These are phyloP conservation scores for Kluyveromyces siamensis DNA, from an alignment of 805 yeast genomes.

Conservation along the genomic window DNA sequence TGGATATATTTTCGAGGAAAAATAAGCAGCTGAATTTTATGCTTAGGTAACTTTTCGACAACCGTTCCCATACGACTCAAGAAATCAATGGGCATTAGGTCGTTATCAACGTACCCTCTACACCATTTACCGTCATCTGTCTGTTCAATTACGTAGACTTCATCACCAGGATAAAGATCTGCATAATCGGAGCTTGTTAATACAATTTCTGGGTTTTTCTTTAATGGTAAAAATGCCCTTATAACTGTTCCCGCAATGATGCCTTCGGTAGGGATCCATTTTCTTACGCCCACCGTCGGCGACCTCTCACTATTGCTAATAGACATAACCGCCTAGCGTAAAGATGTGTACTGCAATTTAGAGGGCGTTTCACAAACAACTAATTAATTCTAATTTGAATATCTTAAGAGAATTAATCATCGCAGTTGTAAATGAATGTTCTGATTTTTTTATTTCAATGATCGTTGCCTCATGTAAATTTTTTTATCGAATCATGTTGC, in stretches of 20 bases:
- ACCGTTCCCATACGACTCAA: conserved; percentile 44
- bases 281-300: not conserved
- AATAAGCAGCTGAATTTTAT: conserved; percentile 43
- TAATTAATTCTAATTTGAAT: no score
- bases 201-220: conserved; percentile 28
- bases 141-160: conserved; percentile 63
- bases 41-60: conserved; percentile 54
- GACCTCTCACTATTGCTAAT: not conserved
- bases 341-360: no score
- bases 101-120: conserved; percentile 61
- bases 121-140: conserved; percentile 54
- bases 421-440: no score
- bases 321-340: not conserved
- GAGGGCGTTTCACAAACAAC: no score
- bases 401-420: no score
- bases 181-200: conserved; percentile 31
- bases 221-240: conserved; percentile 39
- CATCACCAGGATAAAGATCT: conserved; percentile 69
- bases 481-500: no score
- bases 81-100: conserved; percentile 65
- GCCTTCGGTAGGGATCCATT: conserved; percentile 43
- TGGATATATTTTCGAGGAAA: conserved; percentile 52
- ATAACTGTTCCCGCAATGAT: conserved; percentile 36
- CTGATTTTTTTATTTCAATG: no score
- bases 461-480: no score